phyloP scores from a whole-genome alignment of 805 yeast genomes.

The Ogataea ramenticola region DNA sequence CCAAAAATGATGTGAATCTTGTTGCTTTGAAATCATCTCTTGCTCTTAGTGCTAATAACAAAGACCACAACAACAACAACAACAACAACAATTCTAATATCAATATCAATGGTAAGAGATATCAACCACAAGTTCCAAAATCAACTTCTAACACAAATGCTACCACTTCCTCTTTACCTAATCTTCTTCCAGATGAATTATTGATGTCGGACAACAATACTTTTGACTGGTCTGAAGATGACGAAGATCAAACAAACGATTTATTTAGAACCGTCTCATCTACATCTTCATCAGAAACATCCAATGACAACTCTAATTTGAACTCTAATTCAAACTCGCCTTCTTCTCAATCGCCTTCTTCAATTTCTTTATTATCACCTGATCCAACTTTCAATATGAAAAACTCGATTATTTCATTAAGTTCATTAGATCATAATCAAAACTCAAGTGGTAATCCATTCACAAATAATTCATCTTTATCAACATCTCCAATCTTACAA shows the following conservation, averaged over 20 bases:
- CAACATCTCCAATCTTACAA: constrained; percentile 17
- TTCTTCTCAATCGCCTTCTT: background rate
- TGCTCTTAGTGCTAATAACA: background rate
- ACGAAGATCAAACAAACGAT: constrained; percentile 23
- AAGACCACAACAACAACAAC: background rate
- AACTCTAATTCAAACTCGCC: background rate
- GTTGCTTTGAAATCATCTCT: background rate
- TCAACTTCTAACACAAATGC: no score
- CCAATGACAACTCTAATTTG: background rate
- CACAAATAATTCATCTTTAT: constrained; percentile 14
- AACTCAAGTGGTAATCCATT: no score
- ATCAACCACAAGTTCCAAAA: background rate
- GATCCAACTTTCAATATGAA: constrained; percentile 5
- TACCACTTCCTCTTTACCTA: constrained; percentile 8
- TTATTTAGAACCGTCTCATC: constrained; percentile 2
- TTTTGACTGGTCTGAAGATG: constrained; percentile 55
- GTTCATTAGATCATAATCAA: constrained; percentile 6
- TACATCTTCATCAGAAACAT: constrained; percentile 1
- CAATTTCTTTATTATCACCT: background rate
- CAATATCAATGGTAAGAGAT: no score
- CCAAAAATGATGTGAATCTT: background rate
- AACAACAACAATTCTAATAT: background rate
- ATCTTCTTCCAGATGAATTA: constrained; percentile 20
- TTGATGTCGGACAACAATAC: constrained; percentile 32
- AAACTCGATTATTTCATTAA: constrained; percentile 11